These are phyloP conservation scores for Pharus latifolius DNA, from an alignment of 176 grass and related monocot species.

Conservation along the genomic window DNA sequence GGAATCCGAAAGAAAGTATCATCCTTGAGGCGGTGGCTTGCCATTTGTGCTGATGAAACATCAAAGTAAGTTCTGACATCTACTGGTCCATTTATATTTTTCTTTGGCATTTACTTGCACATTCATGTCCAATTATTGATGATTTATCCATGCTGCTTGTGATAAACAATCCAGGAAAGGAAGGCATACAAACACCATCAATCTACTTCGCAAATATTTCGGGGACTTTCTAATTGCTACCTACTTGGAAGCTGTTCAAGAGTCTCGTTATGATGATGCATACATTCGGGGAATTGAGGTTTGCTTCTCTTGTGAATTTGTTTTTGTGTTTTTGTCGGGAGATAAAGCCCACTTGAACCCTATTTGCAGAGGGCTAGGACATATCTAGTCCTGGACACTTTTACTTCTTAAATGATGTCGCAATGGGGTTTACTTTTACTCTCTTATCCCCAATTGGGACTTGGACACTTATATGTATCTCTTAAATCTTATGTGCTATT, in stretches of 20 bases:
- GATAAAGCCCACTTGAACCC: slow-evolving; percentile 1
- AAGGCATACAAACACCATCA: slow-evolving; percentile 50
- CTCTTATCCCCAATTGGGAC: background rate
- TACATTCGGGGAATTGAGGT: slow-evolving; percentile 85
- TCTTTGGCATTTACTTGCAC: background rate
- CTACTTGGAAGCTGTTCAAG: slow-evolving; percentile 60
- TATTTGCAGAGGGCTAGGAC: background rate
- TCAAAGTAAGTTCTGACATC: slow-evolving; percentile 52
- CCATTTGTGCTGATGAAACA: slow-evolving; percentile 78
- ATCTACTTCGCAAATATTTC: slow-evolving; percentile 86
- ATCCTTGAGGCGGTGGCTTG: slow-evolving; percentile 68
- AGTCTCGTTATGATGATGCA: slow-evolving; percentile 63
- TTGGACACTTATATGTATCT: no score
- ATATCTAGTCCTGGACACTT: slow-evolving; percentile 4
- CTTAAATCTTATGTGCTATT: no score
- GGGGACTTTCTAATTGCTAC: slow-evolving; percentile 89
- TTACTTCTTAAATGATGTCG: background rate
- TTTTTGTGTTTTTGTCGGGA: background rate
- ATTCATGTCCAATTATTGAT: background rate
- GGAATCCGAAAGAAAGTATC: slow-evolving; percentile 79
- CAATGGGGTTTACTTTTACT: background rate
- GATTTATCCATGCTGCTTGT: slow-evolving; percentile 14
- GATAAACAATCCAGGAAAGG: slow-evolving; percentile 59
- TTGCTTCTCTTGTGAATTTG: slow-evolving; percentile 8
- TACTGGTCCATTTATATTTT: background rate